Evolutionary conservation across 176 grass and related monocot genomes (phyloP).

Genomic region (Tillandsia leiboldiana): DNA sequence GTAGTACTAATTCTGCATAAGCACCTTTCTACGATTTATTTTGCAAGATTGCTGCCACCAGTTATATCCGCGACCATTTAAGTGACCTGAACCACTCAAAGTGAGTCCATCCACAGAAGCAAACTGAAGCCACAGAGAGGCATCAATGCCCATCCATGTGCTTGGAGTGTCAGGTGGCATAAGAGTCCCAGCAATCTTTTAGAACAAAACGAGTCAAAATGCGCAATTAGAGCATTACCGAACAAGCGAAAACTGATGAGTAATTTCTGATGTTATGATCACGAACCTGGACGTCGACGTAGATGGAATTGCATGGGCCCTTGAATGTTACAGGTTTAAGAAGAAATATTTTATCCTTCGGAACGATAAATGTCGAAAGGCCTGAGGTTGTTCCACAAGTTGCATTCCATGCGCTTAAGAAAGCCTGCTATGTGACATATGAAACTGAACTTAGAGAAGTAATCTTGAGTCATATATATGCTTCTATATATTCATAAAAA

Average conservation of each 20-base stretch:
- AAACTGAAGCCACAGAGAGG: slow-evolving; percentile 15
- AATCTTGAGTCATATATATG: background rate
- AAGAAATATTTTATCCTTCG: slow-evolving; percentile 1
- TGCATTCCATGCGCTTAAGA: slow-evolving; percentile 6
- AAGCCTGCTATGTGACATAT: background rate
- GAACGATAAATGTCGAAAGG: background rate
- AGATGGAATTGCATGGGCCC: slow-evolving; percentile 12
- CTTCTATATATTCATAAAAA: background rate
- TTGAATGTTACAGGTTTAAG: slow-evolving; percentile 4
- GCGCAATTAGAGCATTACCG: too few species aligned
- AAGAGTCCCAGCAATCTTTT: slow-evolving; percentile 16
- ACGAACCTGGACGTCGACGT: slow-evolving; percentile 12
- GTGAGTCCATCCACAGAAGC: slow-evolving; percentile 3
- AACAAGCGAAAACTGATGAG: background rate
- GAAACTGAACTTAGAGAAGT: background rate
- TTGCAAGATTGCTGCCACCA: slow-evolving; percentile 40
- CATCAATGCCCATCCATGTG: background rate
- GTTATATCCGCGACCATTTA: slow-evolving; percentile 22
- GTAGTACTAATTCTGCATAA: background rate
- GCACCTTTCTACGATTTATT: slow-evolving; percentile 7
- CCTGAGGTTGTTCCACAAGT: background rate
- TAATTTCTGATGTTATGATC: background rate
- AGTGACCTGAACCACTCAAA: slow-evolving; percentile 12
- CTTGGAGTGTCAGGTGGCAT: slow-evolving; percentile 1
- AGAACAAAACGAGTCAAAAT: background rate